Evolutionary conservation across 2,329 filamentous ascomycete species (phyloP), one percentile per base, ranked within the genome.

Genomic region (Scortechinia acanthostroma): DNA sequence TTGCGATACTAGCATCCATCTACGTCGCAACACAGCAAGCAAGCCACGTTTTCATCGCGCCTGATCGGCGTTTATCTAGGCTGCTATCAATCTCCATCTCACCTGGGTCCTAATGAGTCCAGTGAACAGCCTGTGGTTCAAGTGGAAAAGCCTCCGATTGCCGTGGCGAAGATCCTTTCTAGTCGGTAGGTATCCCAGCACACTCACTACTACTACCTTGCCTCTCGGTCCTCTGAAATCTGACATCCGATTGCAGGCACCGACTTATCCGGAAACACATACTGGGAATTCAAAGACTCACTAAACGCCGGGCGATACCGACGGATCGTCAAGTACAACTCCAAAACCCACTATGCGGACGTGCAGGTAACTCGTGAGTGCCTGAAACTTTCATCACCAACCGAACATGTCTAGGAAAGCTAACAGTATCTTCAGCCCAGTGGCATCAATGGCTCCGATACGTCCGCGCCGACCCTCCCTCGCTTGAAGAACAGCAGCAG

Each of bases 391-490:
- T n/a, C 25, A 30, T 30, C 10, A 30, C 25, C 10, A 30, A 30
- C n/a, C n/a, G 42, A 21, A 35, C 22, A 48, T 48, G 48, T 48
- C 5, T 45, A 43, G 37, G 23, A 25, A 43, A 13, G 23, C n/a
- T 20, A 42, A 16, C 10, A 14, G 16, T 16, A 45, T 44, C 16
- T 28, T 25, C 57, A 79, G 74, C 79, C 44, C 75, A 79, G 71
- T 84, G 80, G 80, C 76, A 80, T 55, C 80, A 83, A 63, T 84
- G 80, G 80, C 73, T 84, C 21, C 76, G 80, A 53, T 70, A 82
- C 52, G 77, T 78, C 6, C 76, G 80, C 40, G 53, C 62, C 44
- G 64, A 74, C 15, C 64, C 80, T 2, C 80, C 80, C 1, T 68
- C 70, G 2, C 56, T 83, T 43, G 55, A 71, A 51, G 80, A 84